Conservation (phyloP, 2,329 filamentous ascomycete species). For the Ploettnerulaceae sp. region DNA sequence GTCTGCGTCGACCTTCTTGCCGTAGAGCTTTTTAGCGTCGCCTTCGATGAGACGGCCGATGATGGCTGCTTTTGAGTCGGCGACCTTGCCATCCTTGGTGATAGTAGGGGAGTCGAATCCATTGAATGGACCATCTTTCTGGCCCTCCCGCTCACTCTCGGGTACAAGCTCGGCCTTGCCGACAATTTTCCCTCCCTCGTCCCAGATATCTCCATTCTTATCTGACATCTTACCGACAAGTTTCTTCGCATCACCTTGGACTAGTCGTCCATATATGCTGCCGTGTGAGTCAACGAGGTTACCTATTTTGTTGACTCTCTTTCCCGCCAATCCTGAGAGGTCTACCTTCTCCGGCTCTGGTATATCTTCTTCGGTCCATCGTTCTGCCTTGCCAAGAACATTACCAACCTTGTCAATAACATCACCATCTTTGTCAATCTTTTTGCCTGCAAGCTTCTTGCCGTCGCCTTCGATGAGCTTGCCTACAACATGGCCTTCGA, state of each 20-base stretch:
- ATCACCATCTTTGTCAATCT: constrained; percentile 65
- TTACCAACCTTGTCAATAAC: constrained; percentile 65
- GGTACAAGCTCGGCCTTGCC: constrained; percentile 64
- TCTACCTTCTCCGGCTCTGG: constrained; percentile 46
- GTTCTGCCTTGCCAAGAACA: constrained; percentile 60
- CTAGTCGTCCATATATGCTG: constrained; percentile 56
- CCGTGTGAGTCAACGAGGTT: constrained; percentile 53
- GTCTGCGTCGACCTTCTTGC: constrained; percentile 72
- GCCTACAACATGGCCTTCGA: constrained; percentile 51
- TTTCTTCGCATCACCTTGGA: constrained; percentile 61
- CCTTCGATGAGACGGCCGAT: constrained; percentile 69
- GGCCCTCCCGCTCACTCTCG: constrained; percentile 57
- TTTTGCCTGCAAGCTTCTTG: constrained; percentile 58
- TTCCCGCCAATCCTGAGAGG: constrained; percentile 60
- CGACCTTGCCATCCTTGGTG: constrained; percentile 63
- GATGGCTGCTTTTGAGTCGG: constrained; percentile 61
- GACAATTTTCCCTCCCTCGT: constrained; percentile 66
- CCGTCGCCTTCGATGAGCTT: constrained; percentile 59
- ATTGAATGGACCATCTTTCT: constrained; percentile 64
- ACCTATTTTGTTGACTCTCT: constrained; percentile 67
- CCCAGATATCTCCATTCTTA: constrained; percentile 66
- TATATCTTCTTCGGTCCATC: constrained; percentile 52
- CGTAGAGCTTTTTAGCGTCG: constrained; percentile 66
- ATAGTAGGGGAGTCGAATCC: constrained; percentile 61
- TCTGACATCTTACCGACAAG: constrained; percentile 66